Evolutionary conservation across 73 alveolate species (phyloP).

Genomic region (Paramecium tetraurelia): DNA sequence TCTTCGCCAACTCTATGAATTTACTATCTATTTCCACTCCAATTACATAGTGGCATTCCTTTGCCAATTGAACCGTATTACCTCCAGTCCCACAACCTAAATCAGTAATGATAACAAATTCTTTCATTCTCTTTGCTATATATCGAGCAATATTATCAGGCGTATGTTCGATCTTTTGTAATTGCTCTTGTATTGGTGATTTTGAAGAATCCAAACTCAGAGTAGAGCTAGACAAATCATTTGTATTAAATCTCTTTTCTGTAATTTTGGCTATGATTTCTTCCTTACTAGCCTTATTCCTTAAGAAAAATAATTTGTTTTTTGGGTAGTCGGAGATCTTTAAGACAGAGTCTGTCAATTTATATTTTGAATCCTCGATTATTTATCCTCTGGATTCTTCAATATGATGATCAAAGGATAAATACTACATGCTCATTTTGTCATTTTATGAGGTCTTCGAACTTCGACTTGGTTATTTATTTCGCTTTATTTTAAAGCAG

Average conservation of each 20-base stretch:
- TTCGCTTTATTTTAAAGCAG: not conserved
- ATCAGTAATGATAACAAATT: not conserved
- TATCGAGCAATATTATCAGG: constrained; percentile 15
- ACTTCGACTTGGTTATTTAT: not conserved
- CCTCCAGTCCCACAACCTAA: constrained; percentile 46
- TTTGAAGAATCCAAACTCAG: not conserved
- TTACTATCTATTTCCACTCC: not conserved
- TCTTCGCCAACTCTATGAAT: not conserved
- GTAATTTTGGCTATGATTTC: not conserved
- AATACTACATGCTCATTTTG: not conserved
- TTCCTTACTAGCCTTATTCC: not conserved
- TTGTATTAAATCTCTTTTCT: not conserved
- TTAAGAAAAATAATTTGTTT: not conserved
- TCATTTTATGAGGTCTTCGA: not conserved
- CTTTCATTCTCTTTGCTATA: constrained; percentile 4
- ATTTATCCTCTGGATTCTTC: not conserved
- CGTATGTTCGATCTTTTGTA: not conserved
- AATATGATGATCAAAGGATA: not conserved
- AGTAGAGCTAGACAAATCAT: not conserved
- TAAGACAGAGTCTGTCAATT: not conserved
- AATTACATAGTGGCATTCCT: constrained; percentile 10
- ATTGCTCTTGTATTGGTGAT: not conserved
- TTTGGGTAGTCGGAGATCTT: not conserved
- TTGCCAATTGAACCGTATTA: constrained; percentile 24
- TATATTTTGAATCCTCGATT: not conserved